Conservation (phyloP, 2,329 filamentous ascomycete genomes). For the Leptosphaerulina australis region DNA sequence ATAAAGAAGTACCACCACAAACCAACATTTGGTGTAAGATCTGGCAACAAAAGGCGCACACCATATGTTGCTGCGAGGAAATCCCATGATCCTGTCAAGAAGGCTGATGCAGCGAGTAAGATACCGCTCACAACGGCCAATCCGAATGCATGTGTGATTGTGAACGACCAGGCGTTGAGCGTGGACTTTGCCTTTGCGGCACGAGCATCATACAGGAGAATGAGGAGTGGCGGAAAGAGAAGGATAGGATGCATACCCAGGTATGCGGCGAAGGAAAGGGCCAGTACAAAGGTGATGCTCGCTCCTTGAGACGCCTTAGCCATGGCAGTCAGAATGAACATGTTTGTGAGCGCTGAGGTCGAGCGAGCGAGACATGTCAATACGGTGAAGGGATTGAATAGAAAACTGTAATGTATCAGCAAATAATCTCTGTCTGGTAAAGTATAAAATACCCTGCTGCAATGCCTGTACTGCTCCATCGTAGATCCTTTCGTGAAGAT, state of each 20-base stretch:
- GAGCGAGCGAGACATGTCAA: conserved; percentile 88
- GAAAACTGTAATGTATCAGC: conserved; percentile 65
- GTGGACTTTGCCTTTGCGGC: conserved; percentile 33
- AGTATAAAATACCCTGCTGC: conserved; percentile 69
- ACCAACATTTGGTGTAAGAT: conserved; percentile 92
- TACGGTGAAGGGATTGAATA: conserved; percentile 95
- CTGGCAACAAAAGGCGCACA: conserved; percentile 86
- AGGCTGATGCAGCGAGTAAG: conserved; percentile 73
- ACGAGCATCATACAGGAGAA: conserved; percentile 69
- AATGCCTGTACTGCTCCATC: conserved; percentile 75
- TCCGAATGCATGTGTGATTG: conserved; percentile 58
- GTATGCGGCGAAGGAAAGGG: conserved; percentile 86
- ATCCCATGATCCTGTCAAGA: conserved; percentile 81
- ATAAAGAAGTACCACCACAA: conserved; percentile 99
- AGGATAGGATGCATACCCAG: conserved; percentile 90
- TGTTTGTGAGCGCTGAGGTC: conserved; percentile 86
- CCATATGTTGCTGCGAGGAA: conserved; percentile 91
- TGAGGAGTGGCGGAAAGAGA: conserved; percentile 78
- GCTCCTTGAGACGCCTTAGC: conserved; percentile 78
- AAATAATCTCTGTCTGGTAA: background rate
- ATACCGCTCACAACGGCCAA: conserved; percentile 56
- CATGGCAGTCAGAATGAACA: conserved; percentile 83
- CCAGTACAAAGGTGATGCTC: conserved; percentile 76
- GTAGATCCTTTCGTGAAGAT: conserved; percentile 76
- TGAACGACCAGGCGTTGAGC: conserved; percentile 56